Percentiles rank a stretch among this genome's conserved stretches.
Conservation (phyloP, 2,329 filamentous ascomycete genomes). For the Amylocarpus encephaloides region DNA sequence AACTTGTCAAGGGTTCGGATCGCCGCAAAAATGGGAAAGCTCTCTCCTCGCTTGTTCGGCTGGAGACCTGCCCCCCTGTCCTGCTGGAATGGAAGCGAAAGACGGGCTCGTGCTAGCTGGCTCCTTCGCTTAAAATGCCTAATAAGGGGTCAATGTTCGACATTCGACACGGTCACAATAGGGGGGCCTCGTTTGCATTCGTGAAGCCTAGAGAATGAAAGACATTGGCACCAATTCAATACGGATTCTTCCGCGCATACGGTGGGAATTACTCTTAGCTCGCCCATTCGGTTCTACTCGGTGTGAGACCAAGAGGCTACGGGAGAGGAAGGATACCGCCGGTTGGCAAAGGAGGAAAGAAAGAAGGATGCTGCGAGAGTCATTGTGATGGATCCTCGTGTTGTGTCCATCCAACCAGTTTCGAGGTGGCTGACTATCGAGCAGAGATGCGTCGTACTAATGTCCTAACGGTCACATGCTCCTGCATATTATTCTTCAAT, state of each 20-base stretch:
- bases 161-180: neutral
- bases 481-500: neutral
- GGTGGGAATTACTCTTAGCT: neutral
- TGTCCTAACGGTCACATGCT: constrained; percentile 7
- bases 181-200: neutral
- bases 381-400: constrained; percentile 9
- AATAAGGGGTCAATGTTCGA: neutral
- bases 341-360: neutral
- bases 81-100: neutral
- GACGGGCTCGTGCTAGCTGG: neutral
- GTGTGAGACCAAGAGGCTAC: neutral
- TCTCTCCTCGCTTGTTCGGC: too few species aligned
- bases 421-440: neutral
- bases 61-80: neutral
- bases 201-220: neutral
- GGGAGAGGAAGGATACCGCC: neutral
- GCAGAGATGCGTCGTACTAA: constrained; percentile 6
- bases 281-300: neutral
- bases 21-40: neutral
- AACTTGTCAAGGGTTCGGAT: neutral
- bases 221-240: neutral
- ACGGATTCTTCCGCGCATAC: neutral
- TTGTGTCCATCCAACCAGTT: constrained; percentile 2
- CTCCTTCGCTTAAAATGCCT: constrained; percentile 6
- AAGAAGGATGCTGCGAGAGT: constrained; percentile 5